Evolutionary conservation across 495 filamentous ascomycete species (phyloP).

Genomic region (Penicillium antarcticum): DNA sequence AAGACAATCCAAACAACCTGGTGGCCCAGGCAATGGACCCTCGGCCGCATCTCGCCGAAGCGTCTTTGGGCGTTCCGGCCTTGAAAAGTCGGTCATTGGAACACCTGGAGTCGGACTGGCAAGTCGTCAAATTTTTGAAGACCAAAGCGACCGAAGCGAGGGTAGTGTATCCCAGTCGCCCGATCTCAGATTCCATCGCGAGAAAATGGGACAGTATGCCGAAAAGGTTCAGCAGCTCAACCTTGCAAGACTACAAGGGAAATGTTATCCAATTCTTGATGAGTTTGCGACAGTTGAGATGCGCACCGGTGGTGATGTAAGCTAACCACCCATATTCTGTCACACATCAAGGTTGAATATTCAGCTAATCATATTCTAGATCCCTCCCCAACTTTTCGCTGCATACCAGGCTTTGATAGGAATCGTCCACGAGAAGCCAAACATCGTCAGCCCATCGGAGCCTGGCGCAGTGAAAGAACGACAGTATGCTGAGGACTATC

Average conservation of each 20-base stretch:
- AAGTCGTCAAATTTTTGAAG: slow-evolving; percentile 59
- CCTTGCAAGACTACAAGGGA: slow-evolving; percentile 59
- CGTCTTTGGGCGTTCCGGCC: slow-evolving; percentile 66
- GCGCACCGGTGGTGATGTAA: slow-evolving; percentile 62
- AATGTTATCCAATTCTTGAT: slow-evolving; percentile 64
- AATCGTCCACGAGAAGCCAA: slow-evolving; percentile 65
- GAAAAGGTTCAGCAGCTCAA: slow-evolving; percentile 77
- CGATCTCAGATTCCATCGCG: slow-evolving; percentile 68
- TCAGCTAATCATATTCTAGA: slow-evolving; percentile 30
- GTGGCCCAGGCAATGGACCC: slow-evolving; percentile 25
- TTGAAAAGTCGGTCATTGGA: slow-evolving; percentile 83
- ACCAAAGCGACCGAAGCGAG: slow-evolving; percentile 55
- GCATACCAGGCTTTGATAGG: slow-evolving; percentile 75
- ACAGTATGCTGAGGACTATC: slow-evolving; percentile 69
- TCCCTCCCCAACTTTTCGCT: slow-evolving; percentile 65
- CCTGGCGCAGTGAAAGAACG: slow-evolving; percentile 63
- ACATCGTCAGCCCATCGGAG: slow-evolving; percentile 47
- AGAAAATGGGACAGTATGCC: slow-evolving; percentile 76
- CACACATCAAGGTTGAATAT: neutral
- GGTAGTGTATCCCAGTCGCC: slow-evolving; percentile 42
- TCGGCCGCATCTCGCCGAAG: slow-evolving; percentile 48
- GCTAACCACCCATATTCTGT: slow-evolving; percentile 3
- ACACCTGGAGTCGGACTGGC: slow-evolving; percentile 58
- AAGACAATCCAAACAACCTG: slow-evolving; percentile 38
- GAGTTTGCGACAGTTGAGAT: slow-evolving; percentile 70